Evolutionary conservation across 441 rosid species (phyloP).

Genomic region (Eruca vesicaria): DNA sequence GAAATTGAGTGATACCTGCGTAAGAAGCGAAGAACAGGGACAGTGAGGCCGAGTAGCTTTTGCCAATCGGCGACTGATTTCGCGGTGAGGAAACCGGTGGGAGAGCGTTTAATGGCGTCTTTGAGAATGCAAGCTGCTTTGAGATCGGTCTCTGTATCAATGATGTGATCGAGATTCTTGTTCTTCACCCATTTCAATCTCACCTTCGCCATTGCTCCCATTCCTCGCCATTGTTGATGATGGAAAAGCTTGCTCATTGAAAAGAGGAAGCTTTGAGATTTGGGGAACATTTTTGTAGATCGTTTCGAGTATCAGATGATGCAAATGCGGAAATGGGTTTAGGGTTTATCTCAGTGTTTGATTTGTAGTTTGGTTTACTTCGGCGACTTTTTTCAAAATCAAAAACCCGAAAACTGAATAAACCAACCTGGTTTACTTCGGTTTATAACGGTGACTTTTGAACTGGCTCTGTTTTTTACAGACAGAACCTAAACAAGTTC

Average conservation of each 20-base stretch:
- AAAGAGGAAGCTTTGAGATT: conserved; percentile 32
- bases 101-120: conserved; percentile 87
- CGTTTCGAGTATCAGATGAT: neutral
- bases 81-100: conserved; percentile 86
- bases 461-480: neutral
- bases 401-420: no score
- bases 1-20: conserved; percentile 62
- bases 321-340: neutral
- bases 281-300: conserved; percentile 35
- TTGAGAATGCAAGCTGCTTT: conserved; percentile 90
- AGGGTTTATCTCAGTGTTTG: conserved; percentile 7
- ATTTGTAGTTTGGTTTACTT: no score
- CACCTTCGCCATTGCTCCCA: conserved; percentile 59
- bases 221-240: conserved; percentile 49
- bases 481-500: neutral
- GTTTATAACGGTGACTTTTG: no score
- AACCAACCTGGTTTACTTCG: no score
- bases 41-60: conserved; percentile 89
- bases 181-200: conserved; percentile 95
- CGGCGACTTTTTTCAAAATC: no score
- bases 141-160: conserved; percentile 84
- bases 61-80: conserved; percentile 91
- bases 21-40: conserved; percentile 88
- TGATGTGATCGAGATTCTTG: conserved; percentile 77
- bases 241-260: conserved; percentile 30